Evolutionary conservation across 805 yeast species (phyloP).

Genomic region (Pichia thaimueangensis): DNA sequence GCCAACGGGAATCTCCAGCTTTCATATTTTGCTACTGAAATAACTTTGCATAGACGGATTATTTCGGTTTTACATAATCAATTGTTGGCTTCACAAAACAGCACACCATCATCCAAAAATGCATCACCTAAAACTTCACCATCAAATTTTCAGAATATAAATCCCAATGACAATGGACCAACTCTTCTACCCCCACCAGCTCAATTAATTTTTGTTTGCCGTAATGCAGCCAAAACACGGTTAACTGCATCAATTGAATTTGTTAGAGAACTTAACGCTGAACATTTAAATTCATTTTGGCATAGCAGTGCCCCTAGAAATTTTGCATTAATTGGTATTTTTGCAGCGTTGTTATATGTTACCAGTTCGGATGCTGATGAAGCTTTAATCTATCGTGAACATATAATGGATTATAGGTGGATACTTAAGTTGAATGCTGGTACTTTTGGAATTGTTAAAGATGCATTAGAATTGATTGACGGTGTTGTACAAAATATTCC

Average conservation of each 20-base stretch:
- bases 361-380: conserved; percentile 62
- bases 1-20: conserved; percentile 75
- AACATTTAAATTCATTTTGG: conserved; percentile 87
- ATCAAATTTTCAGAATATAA: not conserved
- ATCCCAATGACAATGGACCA: not conserved
- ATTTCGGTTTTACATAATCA: conserved; percentile 44
- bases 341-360: conserved; percentile 73
- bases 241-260: conserved; percentile 77
- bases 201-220: conserved; percentile 60
- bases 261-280: conserved; percentile 66
- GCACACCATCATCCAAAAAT: not conserved
- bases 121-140: not conserved
- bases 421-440: conserved; percentile 66
- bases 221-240: conserved; percentile 81
- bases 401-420: conserved; percentile 72
- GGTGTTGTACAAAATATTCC: conserved; percentile 71
- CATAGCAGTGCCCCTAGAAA: conserved; percentile 75
- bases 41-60: conserved; percentile 76
- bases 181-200: conserved; percentile 33
- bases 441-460: conserved; percentile 72
- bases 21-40: conserved; percentile 85
- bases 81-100: conserved; percentile 6
- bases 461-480: conserved; percentile 67
- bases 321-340: conserved; percentile 77
- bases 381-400: conserved; percentile 54